Evolutionary conservation across 108 stramenopile species (phyloP).

Genomic region (Pseudonitzschia pungens): DNA sequence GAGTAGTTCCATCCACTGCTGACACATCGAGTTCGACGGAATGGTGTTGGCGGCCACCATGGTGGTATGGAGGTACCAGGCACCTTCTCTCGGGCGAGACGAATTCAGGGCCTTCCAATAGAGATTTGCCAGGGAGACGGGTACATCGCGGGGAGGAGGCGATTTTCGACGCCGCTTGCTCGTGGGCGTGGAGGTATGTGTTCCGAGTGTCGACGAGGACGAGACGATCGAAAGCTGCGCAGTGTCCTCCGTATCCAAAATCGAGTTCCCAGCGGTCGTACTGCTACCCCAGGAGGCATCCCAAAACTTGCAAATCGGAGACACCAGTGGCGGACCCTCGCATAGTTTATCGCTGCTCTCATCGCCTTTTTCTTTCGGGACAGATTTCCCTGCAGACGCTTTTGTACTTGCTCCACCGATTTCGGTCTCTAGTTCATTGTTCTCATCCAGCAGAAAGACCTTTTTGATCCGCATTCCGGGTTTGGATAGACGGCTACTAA

Average conservation of each 20-base stretch:
- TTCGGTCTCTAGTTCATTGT: too few relatives aligned
- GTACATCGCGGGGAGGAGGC: not conserved
- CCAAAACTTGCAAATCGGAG: not conserved
- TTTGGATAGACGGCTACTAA: not conserved
- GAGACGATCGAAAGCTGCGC: not conserved
- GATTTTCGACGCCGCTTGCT: not conserved
- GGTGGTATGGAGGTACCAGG: not conserved
- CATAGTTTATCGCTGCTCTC: not conserved
- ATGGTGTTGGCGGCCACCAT: not conserved
- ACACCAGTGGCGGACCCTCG: not conserved
- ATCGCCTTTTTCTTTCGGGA: not conserved
- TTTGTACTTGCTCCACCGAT: not conserved
- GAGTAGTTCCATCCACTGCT: constrained; percentile 6
- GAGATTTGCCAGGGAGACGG: not conserved
- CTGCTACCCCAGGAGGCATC: not conserved
- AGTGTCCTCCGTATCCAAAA: too few relatives aligned
- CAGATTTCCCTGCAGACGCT: not conserved
- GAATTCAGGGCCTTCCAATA: constrained; percentile 3
- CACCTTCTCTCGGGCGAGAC: constrained; percentile 11
- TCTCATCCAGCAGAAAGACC: too few relatives aligned
- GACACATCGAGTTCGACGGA: not conserved
- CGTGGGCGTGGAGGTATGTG: not conserved
- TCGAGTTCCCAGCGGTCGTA: too few relatives aligned
- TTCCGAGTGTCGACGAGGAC: not conserved
- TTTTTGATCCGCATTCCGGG: not conserved